Conservation (phyloP, 2,329 filamentous ascomycete species). For the Byssoonygena ceratinophila region DNA sequence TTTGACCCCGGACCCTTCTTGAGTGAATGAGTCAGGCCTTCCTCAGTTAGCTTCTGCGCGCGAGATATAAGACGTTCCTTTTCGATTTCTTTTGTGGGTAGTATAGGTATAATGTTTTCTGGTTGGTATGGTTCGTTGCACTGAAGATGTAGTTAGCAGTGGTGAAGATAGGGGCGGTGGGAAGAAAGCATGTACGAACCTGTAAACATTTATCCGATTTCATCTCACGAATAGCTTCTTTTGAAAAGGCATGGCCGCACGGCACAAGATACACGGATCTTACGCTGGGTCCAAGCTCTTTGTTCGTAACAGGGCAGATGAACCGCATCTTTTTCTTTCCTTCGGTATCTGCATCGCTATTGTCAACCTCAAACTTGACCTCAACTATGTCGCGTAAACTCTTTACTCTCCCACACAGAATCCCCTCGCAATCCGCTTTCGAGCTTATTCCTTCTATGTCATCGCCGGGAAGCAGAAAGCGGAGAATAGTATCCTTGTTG, state of each 20-base stretch:
- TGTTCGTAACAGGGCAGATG: constrained; percentile 79
- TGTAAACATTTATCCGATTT: constrained; percentile 51
- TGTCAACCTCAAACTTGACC: constrained; percentile 59
- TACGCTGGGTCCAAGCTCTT: constrained; percentile 66
- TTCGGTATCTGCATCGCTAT: constrained; percentile 29
- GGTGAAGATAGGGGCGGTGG: not conserved
- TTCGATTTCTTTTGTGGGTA: constrained; percentile 62
- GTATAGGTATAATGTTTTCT: constrained; percentile 71
- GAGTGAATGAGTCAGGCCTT: constrained; percentile 70
- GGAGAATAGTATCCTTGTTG: constrained; percentile 84
- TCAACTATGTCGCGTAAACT: constrained; percentile 78
- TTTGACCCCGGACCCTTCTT: constrained; percentile 60
- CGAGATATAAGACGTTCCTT: constrained; percentile 56
- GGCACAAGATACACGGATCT: constrained; percentile 85
- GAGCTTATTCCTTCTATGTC: constrained; percentile 43
- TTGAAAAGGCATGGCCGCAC: constrained; percentile 89
- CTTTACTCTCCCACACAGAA: constrained; percentile 56
- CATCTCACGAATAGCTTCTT: constrained; percentile 75
- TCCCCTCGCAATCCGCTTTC: constrained; percentile 51
- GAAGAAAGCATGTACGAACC: constrained; percentile 28
- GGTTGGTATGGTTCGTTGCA: constrained; percentile 64
- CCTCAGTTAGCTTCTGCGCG: constrained; percentile 56
- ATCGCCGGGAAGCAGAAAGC: constrained; percentile 50
- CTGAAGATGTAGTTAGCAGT: constrained; percentile 29
- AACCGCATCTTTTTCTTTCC: constrained; percentile 45